A percentile compares a stretch with the other conserved stretches of the same genome.
phyloP scores from a whole-genome alignment of 202 grass and related monocot genomes.

The Cymbopogon flexuosus region DNA sequence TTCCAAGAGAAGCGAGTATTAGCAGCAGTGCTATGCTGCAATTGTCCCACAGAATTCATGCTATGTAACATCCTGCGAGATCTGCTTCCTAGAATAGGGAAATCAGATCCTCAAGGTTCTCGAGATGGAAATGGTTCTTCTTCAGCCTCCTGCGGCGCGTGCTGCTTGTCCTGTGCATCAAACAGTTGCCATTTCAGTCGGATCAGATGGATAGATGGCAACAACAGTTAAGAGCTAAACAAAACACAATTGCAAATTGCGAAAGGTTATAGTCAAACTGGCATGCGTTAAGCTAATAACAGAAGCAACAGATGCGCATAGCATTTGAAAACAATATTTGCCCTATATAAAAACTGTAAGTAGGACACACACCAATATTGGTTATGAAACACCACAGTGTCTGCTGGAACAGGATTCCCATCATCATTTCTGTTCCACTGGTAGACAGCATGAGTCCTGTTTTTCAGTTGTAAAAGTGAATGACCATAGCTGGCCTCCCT shows the following conservation, averaged over 20 bases:
- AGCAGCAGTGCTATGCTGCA: background rate
- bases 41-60: background rate
- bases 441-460: slow-evolving; percentile 85
- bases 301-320: background rate
- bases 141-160: slow-evolving; percentile 78
- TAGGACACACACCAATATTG: slow-evolving; percentile 68
- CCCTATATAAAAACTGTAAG: background rate
- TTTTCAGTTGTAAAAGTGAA: slow-evolving; percentile 74
- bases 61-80: background rate
- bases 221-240: background rate
- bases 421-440: slow-evolving; percentile 90
- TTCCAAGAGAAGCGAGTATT: background rate
- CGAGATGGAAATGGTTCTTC: slow-evolving; percentile 51
- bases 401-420: slow-evolving; percentile 55
- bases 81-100: slow-evolving; percentile 32
- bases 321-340: background rate
- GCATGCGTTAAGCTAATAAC: background rate
- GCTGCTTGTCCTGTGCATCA: slow-evolving; percentile 52
- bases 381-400: slow-evolving; percentile 78
- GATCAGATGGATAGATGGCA: background rate
- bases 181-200: background rate
- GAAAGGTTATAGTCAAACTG: background rate
- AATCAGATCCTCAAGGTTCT: slow-evolving; percentile 41
- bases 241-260: background rate
- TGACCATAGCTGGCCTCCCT: slow-evolving; percentile 95